Base-by-base conservation (phyloP, 495 filamentous ascomycete genomes). In the Neurospora sp. region DNA sequence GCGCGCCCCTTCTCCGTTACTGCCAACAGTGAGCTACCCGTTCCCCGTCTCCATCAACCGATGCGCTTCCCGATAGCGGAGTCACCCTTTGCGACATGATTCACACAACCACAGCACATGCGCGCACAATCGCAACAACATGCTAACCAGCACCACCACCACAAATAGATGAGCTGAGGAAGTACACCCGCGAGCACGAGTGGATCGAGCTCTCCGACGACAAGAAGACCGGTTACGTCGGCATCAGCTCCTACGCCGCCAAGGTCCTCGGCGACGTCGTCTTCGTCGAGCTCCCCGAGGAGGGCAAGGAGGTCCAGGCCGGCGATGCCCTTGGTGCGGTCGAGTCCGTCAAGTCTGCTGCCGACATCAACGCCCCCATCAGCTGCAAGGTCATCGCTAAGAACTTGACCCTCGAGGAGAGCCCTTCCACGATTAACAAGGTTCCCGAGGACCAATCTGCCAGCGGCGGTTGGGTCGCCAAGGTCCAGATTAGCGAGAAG, bases 121-220 rank as follows among this genome's bases (percentile, higher is more conserved):
- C 72, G 17, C 39, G 9, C 70, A 6, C 8, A n/a, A 5, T 31
- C 19, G 5, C 42, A 69, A 24, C 37, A 54, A 21, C 43, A 71
- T 5, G 13, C 76, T 76, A 43, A 78, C 74, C 21, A 62, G 0
- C 15, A 71, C 59, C 31, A 45, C 28, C n/a, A 40, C 34, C 34
- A 13, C 7, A 45, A 54, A 70, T 72, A 89, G 87, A 82, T 76
- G 81, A 82, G 76, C 85, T 90, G 77, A 95, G 96, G 87, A 93
- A 91, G 79, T 99, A 96, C 87, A 98, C 96, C 77, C 90, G 93
- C 81, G 96, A 97, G 77, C 96, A 99, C 86, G 96, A 99, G 86
- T 99, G 96, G 96, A 89, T 99, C 78, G 92, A 97, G 83, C 84
- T 97, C 39, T 89, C 89, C 70, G 89, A 87, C 38, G 90, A 96